phyloP scores from a whole-genome alignment of 176 grass and related monocot species.

The Juncus effusus region DNA sequence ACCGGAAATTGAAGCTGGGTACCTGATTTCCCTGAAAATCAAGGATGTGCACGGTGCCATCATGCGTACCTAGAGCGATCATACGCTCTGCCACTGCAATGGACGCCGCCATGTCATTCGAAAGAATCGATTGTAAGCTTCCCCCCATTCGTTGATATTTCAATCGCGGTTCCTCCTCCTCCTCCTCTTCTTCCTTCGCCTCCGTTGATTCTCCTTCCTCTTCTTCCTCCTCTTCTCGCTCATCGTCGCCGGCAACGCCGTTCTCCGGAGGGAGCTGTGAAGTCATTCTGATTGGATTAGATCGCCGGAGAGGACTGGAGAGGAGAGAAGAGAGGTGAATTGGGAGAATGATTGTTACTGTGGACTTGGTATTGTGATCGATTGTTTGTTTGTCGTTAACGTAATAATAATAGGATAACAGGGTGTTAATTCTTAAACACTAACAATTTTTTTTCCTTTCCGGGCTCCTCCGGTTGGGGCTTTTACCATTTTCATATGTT shows the following conservation, averaged over 20 bases:
- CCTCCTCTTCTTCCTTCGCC: slow-evolving; percentile 39
- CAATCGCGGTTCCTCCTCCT: slow-evolving; percentile 81
- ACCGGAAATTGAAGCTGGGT: not conserved
- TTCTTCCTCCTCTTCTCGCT: slow-evolving; percentile 33
- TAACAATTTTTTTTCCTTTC: too few species aligned
- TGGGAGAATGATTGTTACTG: not conserved
- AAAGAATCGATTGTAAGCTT: slow-evolving; percentile 69
- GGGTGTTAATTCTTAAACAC: not conserved
- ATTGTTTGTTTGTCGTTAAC: slow-evolving; percentile 22
- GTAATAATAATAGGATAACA: not conserved
- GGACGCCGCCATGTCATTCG: slow-evolving; percentile 63
- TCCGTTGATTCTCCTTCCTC: slow-evolving; percentile 14
- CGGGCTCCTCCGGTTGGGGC: too few species aligned
- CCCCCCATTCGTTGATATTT: slow-evolving; percentile 94
- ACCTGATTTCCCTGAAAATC: slow-evolving; percentile 99
- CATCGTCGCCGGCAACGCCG: slow-evolving; percentile 44
- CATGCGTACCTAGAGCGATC: slow-evolving; percentile 87
- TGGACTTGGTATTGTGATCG: not conserved
- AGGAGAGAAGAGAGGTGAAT: not conserved
- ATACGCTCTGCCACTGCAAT: slow-evolving; percentile 88
- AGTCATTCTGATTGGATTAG: slow-evolving; percentile 26
- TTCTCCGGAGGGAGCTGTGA: slow-evolving; percentile 52
- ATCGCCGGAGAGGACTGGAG: slow-evolving; percentile 7
- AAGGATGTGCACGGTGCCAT: slow-evolving; percentile 88
- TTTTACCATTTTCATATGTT: too few species aligned